These are phyloP conservation scores for Mangifera indica DNA, from an alignment of 345 rosid genomes.

Conservation along the genomic window DNA sequence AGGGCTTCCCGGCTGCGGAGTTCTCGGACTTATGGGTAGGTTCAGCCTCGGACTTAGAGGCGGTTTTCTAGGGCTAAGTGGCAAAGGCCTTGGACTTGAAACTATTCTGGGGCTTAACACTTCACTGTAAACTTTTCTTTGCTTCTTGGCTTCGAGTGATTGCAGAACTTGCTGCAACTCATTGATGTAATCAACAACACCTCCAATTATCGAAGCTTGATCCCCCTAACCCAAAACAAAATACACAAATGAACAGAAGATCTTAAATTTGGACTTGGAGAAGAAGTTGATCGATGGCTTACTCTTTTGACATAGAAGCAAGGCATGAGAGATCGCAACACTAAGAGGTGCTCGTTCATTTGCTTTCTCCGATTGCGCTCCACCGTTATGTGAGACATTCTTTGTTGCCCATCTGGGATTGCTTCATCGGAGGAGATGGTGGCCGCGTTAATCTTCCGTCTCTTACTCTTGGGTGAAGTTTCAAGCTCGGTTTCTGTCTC, in stretches of 20 bases:
- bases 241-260: neutral
- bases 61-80: constrained; percentile 71
- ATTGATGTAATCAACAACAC: constrained; percentile 91
- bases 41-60: constrained; percentile 52
- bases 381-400: constrained; percentile 83
- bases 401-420: constrained; percentile 56
- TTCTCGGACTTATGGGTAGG: constrained; percentile 79
- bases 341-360: constrained; percentile 87
- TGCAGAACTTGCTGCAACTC: constrained; percentile 92
- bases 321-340: constrained; percentile 91
- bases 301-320: constrained; percentile 98
- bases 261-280: neutral
- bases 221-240: constrained; percentile 56
- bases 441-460: constrained; percentile 28
- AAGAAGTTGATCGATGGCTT: constrained; percentile 18
- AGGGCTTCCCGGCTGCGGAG: constrained; percentile 73
- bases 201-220: constrained; percentile 98
- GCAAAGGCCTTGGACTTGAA: constrained; percentile 64
- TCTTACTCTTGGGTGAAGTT: constrained; percentile 44
- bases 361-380: constrained; percentile 98
- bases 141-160: constrained; percentile 87
- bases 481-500: constrained; percentile 48
- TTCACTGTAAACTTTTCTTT: constrained; percentile 84
- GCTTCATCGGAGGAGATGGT: constrained; percentile 28
- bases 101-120: constrained; percentile 72